phyloP scores from a whole-genome alignment of 208 protist species.

The Wallacemonas rigidus region DNA sequence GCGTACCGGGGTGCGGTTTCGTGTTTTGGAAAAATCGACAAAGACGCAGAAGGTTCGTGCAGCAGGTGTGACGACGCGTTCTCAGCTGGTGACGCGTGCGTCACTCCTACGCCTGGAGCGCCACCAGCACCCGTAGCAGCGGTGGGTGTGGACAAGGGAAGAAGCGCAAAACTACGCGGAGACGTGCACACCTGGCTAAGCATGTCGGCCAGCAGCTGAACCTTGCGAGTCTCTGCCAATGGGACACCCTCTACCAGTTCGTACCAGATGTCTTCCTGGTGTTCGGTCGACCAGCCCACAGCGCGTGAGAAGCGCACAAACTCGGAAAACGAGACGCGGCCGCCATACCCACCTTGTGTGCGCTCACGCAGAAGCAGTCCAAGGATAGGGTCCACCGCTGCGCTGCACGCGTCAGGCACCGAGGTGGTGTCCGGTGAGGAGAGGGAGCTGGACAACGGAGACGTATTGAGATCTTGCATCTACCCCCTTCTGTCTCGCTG shows the following conservation, averaged over 20 bases:
- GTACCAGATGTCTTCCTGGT: conserved; percentile 84
- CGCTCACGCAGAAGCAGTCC: conserved; percentile 40
- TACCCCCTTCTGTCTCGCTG: background rate
- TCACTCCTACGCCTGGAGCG: no score
- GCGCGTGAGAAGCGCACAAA: conserved; percentile 35
- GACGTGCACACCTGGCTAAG: conserved; percentile 25
- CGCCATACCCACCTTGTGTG: conserved; percentile 55
- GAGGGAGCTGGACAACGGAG: background rate
- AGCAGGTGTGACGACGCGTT: no score
- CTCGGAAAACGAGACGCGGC: conserved; percentile 52
- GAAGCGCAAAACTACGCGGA: conserved; percentile 1
- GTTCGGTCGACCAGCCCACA: conserved; percentile 59
- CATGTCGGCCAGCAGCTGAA: conserved; percentile 48
- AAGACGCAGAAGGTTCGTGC: no score
- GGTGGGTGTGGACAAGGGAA: background rate
- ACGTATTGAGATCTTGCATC: background rate
- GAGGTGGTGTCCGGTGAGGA: background rate
- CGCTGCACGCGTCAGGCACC: background rate
- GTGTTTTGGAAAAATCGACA: background rate
- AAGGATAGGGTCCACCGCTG: conserved; percentile 18
- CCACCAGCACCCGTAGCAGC: background rate
- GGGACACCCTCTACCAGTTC: conserved; percentile 64
- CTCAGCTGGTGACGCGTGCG: no score
- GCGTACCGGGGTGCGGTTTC: conserved; percentile 2
- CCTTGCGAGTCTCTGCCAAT: conserved; percentile 34